Percentiles rank a stretch among this genome's conserved stretches.
Conservation (phyloP, 2,329 filamentous ascomycete genomes). For the Diaporthe citrichinensis region DNA sequence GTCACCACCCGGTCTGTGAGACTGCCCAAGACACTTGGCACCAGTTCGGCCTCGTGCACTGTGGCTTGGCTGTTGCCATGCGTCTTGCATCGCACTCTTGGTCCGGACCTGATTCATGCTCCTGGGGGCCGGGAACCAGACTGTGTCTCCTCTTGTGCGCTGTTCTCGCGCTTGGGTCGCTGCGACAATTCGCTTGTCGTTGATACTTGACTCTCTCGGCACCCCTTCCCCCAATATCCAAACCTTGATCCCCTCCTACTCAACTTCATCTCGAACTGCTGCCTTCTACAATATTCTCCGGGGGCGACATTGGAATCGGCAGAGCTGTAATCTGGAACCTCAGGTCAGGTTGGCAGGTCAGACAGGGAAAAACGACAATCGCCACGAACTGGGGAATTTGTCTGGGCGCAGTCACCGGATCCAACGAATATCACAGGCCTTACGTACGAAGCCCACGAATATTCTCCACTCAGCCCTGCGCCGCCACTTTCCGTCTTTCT, state of each 20-base stretch:
- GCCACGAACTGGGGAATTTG: constrained; percentile 25
- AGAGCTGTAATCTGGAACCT: constrained; percentile 8
- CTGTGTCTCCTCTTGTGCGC: not conserved
- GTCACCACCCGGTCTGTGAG: constrained; percentile 33
- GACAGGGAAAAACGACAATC: not conserved
- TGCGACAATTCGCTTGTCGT: constrained; percentile 27
- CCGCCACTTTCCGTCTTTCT: constrained; percentile 29
- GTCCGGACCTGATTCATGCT: constrained; percentile 36
- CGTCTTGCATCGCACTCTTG: constrained; percentile 31
- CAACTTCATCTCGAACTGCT: constrained; percentile 19
- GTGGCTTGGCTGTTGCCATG: constrained; percentile 39
- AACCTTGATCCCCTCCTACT: constrained; percentile 15
- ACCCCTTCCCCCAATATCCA: not conserved
- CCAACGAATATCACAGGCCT: constrained; percentile 30
- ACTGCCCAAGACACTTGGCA: constrained; percentile 37
- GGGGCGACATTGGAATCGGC: constrained; percentile 5
- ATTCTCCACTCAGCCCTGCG: constrained; percentile 36
- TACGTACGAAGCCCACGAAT: constrained; percentile 41
- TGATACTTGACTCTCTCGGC: constrained; percentile 30
- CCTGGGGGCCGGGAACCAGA: constrained; percentile 6
- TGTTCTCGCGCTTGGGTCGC: not conserved
- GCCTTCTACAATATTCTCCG: constrained; percentile 6
- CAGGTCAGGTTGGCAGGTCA: constrained; percentile 6
- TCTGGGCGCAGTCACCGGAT: constrained; percentile 15
- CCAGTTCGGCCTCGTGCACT: constrained; percentile 30